A percentile compares a stretch with the other conserved stretches of the same genome.
Conservation (phyloP, 2,329 filamentous ascomycete species). For the Ophiobolus disseminans region DNA sequence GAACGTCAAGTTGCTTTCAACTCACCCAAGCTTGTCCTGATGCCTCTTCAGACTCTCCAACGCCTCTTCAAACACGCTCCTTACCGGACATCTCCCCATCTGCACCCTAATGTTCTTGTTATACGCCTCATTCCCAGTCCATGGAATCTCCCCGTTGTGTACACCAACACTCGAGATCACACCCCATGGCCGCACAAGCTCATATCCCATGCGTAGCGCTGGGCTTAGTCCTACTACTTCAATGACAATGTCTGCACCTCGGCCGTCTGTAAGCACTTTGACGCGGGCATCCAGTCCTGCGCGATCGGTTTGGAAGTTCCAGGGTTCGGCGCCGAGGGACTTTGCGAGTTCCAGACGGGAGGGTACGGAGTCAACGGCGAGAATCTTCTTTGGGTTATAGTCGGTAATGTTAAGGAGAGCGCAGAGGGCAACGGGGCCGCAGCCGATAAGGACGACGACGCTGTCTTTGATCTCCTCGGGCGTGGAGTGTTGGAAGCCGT, state of each 20-base stretch:
- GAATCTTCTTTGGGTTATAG: slow-evolving; percentile 74
- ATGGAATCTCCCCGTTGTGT: slow-evolving; percentile 58
- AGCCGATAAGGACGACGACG: slow-evolving; percentile 81
- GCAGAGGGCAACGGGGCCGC: slow-evolving; percentile 81
- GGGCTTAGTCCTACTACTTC: slow-evolving; percentile 59
- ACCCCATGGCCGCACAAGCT: slow-evolving; percentile 59
- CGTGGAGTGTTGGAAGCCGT: slow-evolving; percentile 72
- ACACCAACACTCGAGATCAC: slow-evolving; percentile 58
- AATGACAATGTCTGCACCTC: slow-evolving; percentile 85
- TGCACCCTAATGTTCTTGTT: slow-evolving; percentile 59
- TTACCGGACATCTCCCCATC: slow-evolving; percentile 59
- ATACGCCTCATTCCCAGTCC: slow-evolving; percentile 58
- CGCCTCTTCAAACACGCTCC: slow-evolving; percentile 58
- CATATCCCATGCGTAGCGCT: slow-evolving; percentile 57
- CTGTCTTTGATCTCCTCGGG: slow-evolving; percentile 67
- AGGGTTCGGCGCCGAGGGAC: slow-evolving; percentile 78
- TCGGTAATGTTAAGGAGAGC: slow-evolving; percentile 80
- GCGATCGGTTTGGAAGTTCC: slow-evolving; percentile 75
- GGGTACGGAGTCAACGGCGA: slow-evolving; percentile 80
- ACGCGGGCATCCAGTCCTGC: slow-evolving; percentile 72
- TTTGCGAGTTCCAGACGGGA: slow-evolving; percentile 76
- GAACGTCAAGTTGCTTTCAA: neutral
- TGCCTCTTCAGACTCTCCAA: slow-evolving; percentile 55
- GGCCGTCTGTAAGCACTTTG: slow-evolving; percentile 75
- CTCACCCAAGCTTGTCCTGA: slow-evolving; percentile 56